Conservation (phyloP, 1,284 basidiomycete genomes). For the Microbotryum intermedium region DNA sequence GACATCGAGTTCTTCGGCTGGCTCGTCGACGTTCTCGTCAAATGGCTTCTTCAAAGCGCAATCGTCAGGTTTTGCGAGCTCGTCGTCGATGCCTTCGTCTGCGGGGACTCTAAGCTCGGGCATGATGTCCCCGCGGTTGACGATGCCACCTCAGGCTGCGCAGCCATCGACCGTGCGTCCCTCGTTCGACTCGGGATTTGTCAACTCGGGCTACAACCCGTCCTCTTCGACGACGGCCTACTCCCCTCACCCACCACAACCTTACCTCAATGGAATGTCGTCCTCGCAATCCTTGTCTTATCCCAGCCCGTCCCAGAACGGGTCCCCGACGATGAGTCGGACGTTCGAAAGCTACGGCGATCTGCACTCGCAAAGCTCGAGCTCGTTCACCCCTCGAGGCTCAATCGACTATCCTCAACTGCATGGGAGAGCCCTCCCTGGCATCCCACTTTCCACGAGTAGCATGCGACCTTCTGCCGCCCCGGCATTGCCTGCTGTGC, state of each 20-base stretch:
- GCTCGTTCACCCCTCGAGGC: conserved; percentile 47
- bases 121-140: conserved; percentile 20
- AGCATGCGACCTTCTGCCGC: conserved; percentile 47
- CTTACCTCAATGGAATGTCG: conserved; percentile 27
- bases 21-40: not conserved
- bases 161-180: conserved; percentile 24
- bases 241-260: conserved; percentile 8
- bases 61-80: not conserved
- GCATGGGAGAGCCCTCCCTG: conserved; percentile 51
- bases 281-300: conserved; percentile 51
- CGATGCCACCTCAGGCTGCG: conserved; percentile 27
- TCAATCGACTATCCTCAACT: conserved; percentile 72
- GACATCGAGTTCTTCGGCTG: not conserved
- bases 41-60: not conserved
- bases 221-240: conserved; percentile 15
- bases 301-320: conserved; percentile 60
- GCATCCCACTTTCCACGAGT: conserved; percentile 57
- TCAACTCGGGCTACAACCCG: conserved; percentile 11
- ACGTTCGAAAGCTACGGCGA: conserved; percentile 55
- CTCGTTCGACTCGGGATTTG: not conserved
- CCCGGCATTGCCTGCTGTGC: conserved; percentile 15
- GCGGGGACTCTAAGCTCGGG: conserved; percentile 5
- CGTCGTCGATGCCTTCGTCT: not conserved
- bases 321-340: conserved; percentile 54
- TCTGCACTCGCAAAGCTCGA: conserved; percentile 54